phyloP scores from a whole-genome alignment of 208 protist species.

The Leishmania tarentolae region DNA sequence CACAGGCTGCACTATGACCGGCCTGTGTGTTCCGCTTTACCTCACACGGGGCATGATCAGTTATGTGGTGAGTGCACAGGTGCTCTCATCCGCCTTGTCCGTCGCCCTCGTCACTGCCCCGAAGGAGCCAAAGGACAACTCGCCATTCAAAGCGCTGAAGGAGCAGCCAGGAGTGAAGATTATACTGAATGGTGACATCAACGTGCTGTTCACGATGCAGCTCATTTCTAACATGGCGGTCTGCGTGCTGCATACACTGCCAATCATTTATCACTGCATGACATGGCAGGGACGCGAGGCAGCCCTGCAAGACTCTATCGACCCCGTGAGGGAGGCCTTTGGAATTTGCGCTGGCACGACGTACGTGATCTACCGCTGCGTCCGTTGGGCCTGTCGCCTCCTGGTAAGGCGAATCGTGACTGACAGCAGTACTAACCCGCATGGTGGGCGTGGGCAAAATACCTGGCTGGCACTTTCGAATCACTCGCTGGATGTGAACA shows the following conservation, averaged over 20 bases:
- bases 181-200: conserved; percentile 63
- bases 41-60: conserved; percentile 85
- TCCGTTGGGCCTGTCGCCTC: conserved; percentile 36
- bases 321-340: conserved; percentile 64
- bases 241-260: conserved; percentile 72
- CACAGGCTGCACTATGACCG: conserved; percentile 68
- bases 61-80: conserved; percentile 74
- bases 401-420: conserved; percentile 40
- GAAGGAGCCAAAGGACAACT: conserved; percentile 17
- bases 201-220: conserved; percentile 77
- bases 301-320: conserved; percentile 36
- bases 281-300: conserved; percentile 40
- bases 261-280: conserved; percentile 61
- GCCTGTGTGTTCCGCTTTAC: conserved; percentile 72
- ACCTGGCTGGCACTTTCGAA: conserved; percentile 32
- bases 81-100: conserved; percentile 68
- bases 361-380: conserved; percentile 67
- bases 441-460: conserved; percentile 18
- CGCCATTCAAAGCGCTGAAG: conserved; percentile 38
- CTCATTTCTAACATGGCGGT: conserved; percentile 66
- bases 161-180: conserved; percentile 44
- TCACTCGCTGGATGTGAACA: conserved; percentile 30
- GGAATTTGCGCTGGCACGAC: conserved; percentile 65
- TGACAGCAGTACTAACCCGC: conserved; percentile 17
- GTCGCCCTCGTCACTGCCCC: conserved; percentile 56